Evolutionary conservation across 2,329 filamentous ascomycete species (phyloP).

Genomic region (Fusarium multiceps): DNA sequence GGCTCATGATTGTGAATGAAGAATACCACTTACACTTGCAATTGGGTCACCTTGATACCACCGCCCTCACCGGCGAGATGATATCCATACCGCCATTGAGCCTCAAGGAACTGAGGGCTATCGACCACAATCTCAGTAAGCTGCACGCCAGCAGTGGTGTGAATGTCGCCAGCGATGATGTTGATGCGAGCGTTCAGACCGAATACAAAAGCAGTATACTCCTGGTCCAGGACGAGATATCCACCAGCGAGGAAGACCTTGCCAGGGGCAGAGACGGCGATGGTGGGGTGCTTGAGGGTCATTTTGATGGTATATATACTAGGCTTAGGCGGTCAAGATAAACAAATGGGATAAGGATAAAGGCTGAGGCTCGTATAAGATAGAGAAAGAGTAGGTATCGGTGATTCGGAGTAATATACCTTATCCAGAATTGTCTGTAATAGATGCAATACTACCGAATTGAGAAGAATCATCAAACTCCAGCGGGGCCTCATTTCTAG

Average conservation of each 20-base stretch:
- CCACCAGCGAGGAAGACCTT: constrained; percentile 96
- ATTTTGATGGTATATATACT: constrained; percentile 20
- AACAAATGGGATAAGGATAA: background rate
- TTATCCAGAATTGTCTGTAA: constrained; percentile 26
- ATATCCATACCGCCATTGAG: constrained; percentile 89
- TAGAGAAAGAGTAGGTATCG: background rate
- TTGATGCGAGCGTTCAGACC: constrained; percentile 76
- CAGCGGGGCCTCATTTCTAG: constrained; percentile 39
- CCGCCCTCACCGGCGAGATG: constrained; percentile 75
- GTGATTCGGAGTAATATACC: constrained; percentile 28
- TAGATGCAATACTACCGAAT: constrained; percentile 1
- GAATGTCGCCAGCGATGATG: constrained; percentile 68
- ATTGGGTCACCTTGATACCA: constrained; percentile 84
- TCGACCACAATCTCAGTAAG: constrained; percentile 82
- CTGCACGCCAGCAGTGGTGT: constrained; percentile 71
- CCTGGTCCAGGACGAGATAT: constrained; percentile 91
- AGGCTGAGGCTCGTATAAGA: too few species aligned
- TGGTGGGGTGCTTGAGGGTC: constrained; percentile 50
- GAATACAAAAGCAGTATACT: constrained; percentile 81
- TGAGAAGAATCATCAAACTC: constrained; percentile 36
- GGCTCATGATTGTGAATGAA: background rate
- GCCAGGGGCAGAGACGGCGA: constrained; percentile 87
- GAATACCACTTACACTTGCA: constrained; percentile 74
- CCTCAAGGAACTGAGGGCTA: constrained; percentile 90
- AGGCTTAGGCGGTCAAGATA: background rate